Conservation (phyloP, 371 early-diverging fungal species). For the Zopfochytrium polystomum region DNA sequence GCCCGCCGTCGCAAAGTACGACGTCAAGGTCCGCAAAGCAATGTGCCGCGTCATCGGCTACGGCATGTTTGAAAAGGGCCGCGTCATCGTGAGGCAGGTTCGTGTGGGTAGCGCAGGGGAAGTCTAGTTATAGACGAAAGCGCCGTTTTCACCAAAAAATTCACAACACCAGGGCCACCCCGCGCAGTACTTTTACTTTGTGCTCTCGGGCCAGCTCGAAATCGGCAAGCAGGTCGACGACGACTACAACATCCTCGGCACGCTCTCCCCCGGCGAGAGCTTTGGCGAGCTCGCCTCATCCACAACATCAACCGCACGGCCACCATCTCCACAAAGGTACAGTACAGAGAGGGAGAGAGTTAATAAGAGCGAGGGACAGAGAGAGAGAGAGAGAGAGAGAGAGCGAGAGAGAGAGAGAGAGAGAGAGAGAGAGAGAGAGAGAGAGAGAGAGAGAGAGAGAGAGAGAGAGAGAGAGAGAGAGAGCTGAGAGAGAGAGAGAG, state of each 20-base stretch:
- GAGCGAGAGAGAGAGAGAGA: no score
- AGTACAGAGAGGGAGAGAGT: background rate
- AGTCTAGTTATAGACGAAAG: no score
- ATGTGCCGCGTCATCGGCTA: slow-evolving; percentile 22
- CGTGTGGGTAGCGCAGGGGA: background rate
- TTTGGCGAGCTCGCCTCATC: slow-evolving; percentile 34
- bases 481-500: no score
- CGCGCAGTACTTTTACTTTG: slow-evolving; percentile 30
- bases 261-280: slow-evolving; percentile 21
- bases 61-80: slow-evolving; percentile 16
- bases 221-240: slow-evolving; percentile 13
- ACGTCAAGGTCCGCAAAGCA: slow-evolving; percentile 19
- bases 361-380: no score
- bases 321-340: slow-evolving; percentile 24
- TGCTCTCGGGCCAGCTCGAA: slow-evolving; percentile 20
- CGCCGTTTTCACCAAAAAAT: no score
- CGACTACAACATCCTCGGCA: slow-evolving; percentile 6
- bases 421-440: background rate
- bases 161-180: slow-evolving; percentile 17
- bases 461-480: background rate
- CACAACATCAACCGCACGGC: slow-evolving; percentile 25
- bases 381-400: no score
- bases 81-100: slow-evolving; percentile 30
- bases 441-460: no score
- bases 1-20: slow-evolving; percentile 30